Percentiles rank a stretch among this genome's conserved stretches.
phyloP scores from a whole-genome alignment of 2,329 filamentous ascomycete species.

The Catunica adiposa region DNA sequence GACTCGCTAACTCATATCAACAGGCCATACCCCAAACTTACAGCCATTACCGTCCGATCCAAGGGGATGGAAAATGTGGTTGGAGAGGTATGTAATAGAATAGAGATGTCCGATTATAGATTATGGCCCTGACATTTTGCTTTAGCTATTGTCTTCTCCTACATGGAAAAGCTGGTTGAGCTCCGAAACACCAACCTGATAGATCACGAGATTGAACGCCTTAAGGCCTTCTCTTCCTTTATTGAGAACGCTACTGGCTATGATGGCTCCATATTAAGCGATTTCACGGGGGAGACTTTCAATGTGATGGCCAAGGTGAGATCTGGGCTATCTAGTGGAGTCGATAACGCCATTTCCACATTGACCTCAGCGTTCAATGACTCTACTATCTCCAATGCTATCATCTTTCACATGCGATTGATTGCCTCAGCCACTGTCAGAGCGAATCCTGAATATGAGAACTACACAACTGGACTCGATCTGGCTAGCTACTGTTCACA shows the following conservation, averaged over 20 bases:
- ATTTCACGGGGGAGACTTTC: conserved; percentile 65
- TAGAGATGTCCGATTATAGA: conserved; percentile 3
- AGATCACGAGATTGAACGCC: conserved; percentile 52
- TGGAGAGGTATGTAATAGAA: conserved; percentile 65
- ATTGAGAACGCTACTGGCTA: conserved; percentile 59
- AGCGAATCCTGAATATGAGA: conserved; percentile 51
- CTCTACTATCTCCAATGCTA: conserved; percentile 44
- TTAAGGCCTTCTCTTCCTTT: conserved; percentile 54
- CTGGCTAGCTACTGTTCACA: conserved; percentile 53
- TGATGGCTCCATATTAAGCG: conserved; percentile 54
- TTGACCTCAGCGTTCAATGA: conserved; percentile 62
- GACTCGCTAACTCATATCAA: background rate
- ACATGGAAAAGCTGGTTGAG: conserved; percentile 72
- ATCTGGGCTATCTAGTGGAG: conserved; percentile 27
- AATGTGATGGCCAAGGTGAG: conserved; percentile 49
- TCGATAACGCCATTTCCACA: conserved; percentile 21
- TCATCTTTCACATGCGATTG: conserved; percentile 74
- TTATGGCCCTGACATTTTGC: conserved; percentile 1
- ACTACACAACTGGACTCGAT: conserved; percentile 48
- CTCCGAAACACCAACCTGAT: conserved; percentile 48
- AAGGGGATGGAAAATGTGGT: conserved; percentile 89
- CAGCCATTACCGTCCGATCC: conserved; percentile 71
- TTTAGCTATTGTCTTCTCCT: conserved; percentile 76
- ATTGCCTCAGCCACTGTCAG: conserved; percentile 77
- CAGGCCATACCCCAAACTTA: conserved; percentile 71